Conservation (phyloP, 495 filamentous ascomycete species). For the Penicillium atrosanguineum region DNA sequence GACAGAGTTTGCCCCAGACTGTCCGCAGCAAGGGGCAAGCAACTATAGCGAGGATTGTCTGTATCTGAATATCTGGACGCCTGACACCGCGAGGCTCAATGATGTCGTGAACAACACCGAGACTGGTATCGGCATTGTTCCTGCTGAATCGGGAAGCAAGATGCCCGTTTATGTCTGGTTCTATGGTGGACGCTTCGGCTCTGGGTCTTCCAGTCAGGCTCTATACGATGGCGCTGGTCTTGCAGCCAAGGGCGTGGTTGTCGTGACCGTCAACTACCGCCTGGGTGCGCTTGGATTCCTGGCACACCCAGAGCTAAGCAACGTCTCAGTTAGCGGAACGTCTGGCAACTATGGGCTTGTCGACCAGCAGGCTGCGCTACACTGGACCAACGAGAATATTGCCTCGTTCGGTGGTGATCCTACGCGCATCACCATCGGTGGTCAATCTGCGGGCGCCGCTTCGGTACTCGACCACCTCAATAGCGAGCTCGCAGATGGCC, state of each 20-base stretch:
- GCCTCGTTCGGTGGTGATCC: slow-evolving; percentile 43
- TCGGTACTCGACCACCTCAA: slow-evolving; percentile 22
- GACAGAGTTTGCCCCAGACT: too few relatives aligned
- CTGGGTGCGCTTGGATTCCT: slow-evolving; percentile 25
- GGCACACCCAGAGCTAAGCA: slow-evolving; percentile 17
- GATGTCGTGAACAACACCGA: too few relatives aligned
- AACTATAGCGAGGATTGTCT: slow-evolving; percentile 32
- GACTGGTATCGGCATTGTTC: neutral
- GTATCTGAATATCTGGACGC: slow-evolving; percentile 25
- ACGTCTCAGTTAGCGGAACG: slow-evolving; percentile 28
- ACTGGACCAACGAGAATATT: slow-evolving; percentile 49
- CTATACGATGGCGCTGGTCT: slow-evolving; percentile 29
- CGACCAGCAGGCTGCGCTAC: slow-evolving; percentile 38
- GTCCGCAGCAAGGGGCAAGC: too few relatives aligned
- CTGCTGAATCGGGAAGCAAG: neutral
- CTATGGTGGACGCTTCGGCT: slow-evolving; percentile 29
- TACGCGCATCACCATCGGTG: slow-evolving; percentile 39
- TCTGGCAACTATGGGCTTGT: slow-evolving; percentile 38
- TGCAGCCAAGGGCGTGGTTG: slow-evolving; percentile 29
- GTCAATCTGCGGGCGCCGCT: slow-evolving; percentile 50
- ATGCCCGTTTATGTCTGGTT: slow-evolving; percentile 30
- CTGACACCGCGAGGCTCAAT: too few relatives aligned
- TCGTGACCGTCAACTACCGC: slow-evolving; percentile 32
- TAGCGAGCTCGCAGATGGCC: slow-evolving; percentile 8
- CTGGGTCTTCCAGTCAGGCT: slow-evolving; percentile 22